phyloP scores from a whole-genome alignment of 371 early-diverging fungal genomes.

The Dinochytrium kinnereticum region DNA sequence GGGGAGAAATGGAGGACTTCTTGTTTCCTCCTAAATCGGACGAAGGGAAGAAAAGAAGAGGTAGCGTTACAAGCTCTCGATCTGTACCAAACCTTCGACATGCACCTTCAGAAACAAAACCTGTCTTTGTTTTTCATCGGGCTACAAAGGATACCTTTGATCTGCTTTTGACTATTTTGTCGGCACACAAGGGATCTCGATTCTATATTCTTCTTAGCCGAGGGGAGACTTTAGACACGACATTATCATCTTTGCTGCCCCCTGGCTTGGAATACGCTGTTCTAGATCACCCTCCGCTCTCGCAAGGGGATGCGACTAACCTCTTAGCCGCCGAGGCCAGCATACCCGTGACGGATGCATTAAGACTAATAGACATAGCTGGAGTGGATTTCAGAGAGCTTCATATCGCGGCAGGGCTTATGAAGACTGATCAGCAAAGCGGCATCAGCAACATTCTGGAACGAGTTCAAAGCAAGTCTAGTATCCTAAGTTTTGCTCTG shows the following conservation, averaged over 20 bases:
- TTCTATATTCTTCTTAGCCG: background rate
- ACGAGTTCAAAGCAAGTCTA: background rate
- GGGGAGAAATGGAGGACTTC: constrained; percentile 19
- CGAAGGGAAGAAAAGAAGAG: background rate
- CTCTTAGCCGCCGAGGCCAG: background rate
- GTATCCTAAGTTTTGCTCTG: background rate
- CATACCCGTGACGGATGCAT: background rate
- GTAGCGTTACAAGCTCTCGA: background rate
- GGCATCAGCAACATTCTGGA: background rate
- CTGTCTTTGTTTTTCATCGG: constrained; percentile 10
- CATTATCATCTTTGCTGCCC: background rate
- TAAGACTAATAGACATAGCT: background rate
- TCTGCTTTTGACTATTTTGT: background rate
- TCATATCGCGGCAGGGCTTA: constrained; percentile 5
- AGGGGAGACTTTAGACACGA: background rate
- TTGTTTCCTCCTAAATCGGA: constrained; percentile 4
- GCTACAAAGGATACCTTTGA: background rate
- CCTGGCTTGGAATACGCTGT: background rate
- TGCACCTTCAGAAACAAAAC: background rate
- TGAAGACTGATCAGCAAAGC: background rate
- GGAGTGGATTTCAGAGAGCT: constrained; percentile 7
- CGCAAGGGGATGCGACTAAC: background rate
- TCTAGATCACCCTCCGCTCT: background rate
- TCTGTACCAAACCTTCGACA: constrained; percentile 5
- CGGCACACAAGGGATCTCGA: background rate